phyloP scores from a whole-genome alignment of 1,139 yeast genomes.

The Suhomyces anneliseae region DNA sequence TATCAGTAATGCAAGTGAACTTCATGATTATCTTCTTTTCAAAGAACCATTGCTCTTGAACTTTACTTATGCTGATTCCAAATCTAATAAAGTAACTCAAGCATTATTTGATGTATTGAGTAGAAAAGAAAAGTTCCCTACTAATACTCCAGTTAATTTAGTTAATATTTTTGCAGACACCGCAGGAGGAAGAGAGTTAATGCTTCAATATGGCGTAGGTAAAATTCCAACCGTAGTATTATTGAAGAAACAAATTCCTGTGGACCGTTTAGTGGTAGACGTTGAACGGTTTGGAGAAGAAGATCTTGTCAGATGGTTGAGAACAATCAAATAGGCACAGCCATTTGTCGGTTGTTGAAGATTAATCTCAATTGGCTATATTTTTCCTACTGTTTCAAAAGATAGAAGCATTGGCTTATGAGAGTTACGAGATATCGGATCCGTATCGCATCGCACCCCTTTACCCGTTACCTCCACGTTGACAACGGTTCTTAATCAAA shows the following conservation, averaged over 20 bases:
- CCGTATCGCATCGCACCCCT: too few relatives aligned
- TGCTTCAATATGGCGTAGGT: conserved; percentile 58
- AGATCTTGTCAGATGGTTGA: conserved; percentile 57
- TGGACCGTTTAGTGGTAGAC: conserved; percentile 47
- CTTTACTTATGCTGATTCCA: conserved; percentile 68
- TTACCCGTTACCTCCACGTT: too few relatives aligned
- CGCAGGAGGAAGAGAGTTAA: conserved; percentile 58
- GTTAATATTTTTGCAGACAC: conserved; percentile 74
- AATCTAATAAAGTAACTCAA: conserved; percentile 63
- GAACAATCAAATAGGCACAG: neutral
- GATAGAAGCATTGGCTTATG: too few relatives aligned
- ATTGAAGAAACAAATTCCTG: conserved; percentile 64
- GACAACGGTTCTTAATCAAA: too few relatives aligned
- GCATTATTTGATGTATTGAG: conserved; percentile 56
- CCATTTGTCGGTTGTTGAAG: neutral
- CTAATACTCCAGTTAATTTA: conserved; percentile 44
- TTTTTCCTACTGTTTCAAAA: neutral
- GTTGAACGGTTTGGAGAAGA: conserved; percentile 50
- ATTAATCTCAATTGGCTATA: neutral
- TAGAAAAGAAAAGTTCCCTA: conserved; percentile 51
- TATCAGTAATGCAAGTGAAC: conserved; percentile 50
- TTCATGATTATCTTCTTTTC: conserved; percentile 53
- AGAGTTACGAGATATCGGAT: too few relatives aligned
- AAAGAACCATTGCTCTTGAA: conserved; percentile 67
- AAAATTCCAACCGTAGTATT: conserved; percentile 68